phyloP scores from a whole-genome alignment of 331 rosid genomes.

The Malus hybrid region DNA sequence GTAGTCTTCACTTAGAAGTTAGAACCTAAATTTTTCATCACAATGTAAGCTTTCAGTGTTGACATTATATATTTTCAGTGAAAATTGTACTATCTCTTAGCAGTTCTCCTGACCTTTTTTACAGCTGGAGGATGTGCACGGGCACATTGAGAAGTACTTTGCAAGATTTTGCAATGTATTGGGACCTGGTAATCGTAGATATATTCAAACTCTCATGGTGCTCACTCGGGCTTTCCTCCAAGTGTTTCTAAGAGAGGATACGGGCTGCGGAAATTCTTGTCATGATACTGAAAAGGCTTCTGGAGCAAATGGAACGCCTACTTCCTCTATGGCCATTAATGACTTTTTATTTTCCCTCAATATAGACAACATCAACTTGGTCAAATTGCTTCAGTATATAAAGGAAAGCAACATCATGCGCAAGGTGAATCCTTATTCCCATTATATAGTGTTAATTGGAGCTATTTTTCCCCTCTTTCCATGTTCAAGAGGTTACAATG shows the following conservation, averaged over 20 bases:
- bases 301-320: slow-evolving; percentile 29
- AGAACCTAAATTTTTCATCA: neutral
- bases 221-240: slow-evolving; percentile 62
- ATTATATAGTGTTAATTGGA: slow-evolving; percentile 9
- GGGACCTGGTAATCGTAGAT: slow-evolving; percentile 92
- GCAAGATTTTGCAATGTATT: slow-evolving; percentile 59
- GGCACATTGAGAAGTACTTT: slow-evolving; percentile 62
- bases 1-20: neutral
- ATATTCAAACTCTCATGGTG: slow-evolving; percentile 80
- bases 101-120: slow-evolving; percentile 8
- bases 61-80: slow-evolving; percentile 4
- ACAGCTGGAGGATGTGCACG: slow-evolving; percentile 77
- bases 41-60: slow-evolving; percentile 4
- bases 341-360: slow-evolving; percentile 74
- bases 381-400: slow-evolving; percentile 67
- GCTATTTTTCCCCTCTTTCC: slow-evolving; percentile 12
- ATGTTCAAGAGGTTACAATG: slow-evolving; percentile 6
- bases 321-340: slow-evolving; percentile 68
- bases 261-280: slow-evolving; percentile 16
- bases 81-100: slow-evolving; percentile 4
- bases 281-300: slow-evolving; percentile 33
- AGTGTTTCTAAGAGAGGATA: slow-evolving; percentile 39
- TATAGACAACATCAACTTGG: slow-evolving; percentile 82
- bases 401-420: slow-evolving; percentile 90
- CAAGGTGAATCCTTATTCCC: slow-evolving; percentile 53